Percentiles rank a stretch among this genome's conserved stretches.
Evolutionary conservation across 2,329 filamentous ascomycete genomes (phyloP).

Genomic region (Beauveria varroae): DNA sequence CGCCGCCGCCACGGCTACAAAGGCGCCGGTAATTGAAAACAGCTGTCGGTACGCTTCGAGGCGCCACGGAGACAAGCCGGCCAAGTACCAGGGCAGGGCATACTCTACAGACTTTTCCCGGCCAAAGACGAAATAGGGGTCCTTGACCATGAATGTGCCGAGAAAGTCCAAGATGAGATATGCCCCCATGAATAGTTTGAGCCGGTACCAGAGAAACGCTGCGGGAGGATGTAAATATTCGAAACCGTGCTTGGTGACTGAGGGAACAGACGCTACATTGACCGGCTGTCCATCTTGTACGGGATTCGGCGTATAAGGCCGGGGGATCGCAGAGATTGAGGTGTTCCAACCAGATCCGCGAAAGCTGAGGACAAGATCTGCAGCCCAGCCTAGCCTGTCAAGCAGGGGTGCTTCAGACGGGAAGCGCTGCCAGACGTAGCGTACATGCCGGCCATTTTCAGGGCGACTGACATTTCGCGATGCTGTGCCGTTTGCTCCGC

Average conservation of each 20-base stretch:
- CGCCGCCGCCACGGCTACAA: slow-evolving; percentile 52
- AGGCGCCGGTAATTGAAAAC: slow-evolving; percentile 48
- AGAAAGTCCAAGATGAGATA: slow-evolving; percentile 65
- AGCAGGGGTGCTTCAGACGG: slow-evolving; percentile 41
- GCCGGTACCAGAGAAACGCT: slow-evolving; percentile 37
- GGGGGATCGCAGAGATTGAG: slow-evolving; percentile 43
- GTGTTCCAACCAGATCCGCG: slow-evolving; percentile 53
- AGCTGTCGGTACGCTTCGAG: slow-evolving; percentile 49
- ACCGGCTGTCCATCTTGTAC: slow-evolving; percentile 29
- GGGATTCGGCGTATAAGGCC: slow-evolving; percentile 31
- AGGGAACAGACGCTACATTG: slow-evolving; percentile 33
- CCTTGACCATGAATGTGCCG: slow-evolving; percentile 61
- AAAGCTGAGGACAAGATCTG: slow-evolving; percentile 47
- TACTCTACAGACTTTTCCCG: slow-evolving; percentile 25
- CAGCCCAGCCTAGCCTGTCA: slow-evolving; percentile 46
- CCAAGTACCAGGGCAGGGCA: slow-evolving; percentile 36
- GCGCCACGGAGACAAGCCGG: slow-evolving; percentile 33
- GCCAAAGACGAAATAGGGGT: slow-evolving; percentile 67
- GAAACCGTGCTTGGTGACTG: slow-evolving; percentile 38
- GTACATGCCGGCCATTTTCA: slow-evolving; percentile 22
- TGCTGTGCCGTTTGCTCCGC: not conserved
- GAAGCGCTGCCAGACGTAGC: slow-evolving; percentile 55
- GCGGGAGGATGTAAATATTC: slow-evolving; percentile 32
- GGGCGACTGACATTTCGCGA: not conserved
- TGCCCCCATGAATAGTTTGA: slow-evolving; percentile 40